These are phyloP conservation scores for Suhomyces bokatorum DNA, from an alignment of 1,139 yeast species.

Conservation along the genomic window DNA sequence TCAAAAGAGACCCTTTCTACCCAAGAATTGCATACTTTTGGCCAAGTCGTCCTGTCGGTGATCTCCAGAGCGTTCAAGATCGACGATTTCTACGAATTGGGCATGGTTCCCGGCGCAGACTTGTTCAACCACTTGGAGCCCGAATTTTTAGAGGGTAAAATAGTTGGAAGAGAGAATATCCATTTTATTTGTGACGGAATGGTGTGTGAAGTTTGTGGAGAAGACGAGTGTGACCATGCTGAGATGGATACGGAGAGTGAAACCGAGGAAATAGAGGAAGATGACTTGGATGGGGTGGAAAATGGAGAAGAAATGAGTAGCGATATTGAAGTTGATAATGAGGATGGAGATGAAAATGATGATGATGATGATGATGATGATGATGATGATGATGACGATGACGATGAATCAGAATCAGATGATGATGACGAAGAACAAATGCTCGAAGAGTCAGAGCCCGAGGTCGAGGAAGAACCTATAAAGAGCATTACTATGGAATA, in stretches of 20 bases:
- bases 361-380: conserved; percentile 7
- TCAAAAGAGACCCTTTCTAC: neutral
- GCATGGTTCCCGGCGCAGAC: conserved; percentile 89
- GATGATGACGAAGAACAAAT: conserved; percentile 6
- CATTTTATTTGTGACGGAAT: conserved; percentile 72
- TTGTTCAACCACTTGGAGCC: conserved; percentile 72
- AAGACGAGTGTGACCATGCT: conserved; percentile 53
- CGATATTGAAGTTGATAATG: conserved; percentile 19
- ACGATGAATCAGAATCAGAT: conserved; percentile 5
- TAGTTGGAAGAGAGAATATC: conserved; percentile 53
- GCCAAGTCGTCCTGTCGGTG: conserved; percentile 55
- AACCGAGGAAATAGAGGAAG: conserved; percentile 23
- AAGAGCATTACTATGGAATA: conserved; percentile 40
- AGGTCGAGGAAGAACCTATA: conserved; percentile 14
- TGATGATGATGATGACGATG: conserved; percentile 9
- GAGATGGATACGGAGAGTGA: conserved; percentile 26
- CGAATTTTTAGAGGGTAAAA: conserved; percentile 16
- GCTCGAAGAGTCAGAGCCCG: conserved; percentile 5
- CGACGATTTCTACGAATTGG: conserved; percentile 71
- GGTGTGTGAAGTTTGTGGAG: conserved; percentile 78
- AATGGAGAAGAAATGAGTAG: conserved; percentile 17
- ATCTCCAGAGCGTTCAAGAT: conserved; percentile 80
- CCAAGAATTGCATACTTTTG: conserved; percentile 42
- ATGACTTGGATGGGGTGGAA: neutral
- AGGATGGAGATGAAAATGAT: conserved; percentile 7